A percentile compares a stretch with the other conserved stretches of the same genome.
Conservation (phyloP, 1,284 basidiomycete species). For the Apiotrichum montevideense region DNA sequence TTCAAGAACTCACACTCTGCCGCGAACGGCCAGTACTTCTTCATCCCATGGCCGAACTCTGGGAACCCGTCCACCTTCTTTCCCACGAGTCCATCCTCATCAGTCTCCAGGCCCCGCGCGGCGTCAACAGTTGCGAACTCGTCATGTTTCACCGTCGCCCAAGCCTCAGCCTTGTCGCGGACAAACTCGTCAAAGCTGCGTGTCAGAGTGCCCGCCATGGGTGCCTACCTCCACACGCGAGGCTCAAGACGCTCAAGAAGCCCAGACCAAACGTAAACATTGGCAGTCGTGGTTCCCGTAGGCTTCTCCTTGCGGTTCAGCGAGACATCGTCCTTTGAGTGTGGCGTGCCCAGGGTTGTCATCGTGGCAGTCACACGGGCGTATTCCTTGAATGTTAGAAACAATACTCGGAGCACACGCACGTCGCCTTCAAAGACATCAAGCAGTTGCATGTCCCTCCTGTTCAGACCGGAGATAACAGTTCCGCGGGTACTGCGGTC, state of each 20-base stretch:
- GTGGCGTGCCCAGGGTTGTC: conserved; percentile 48
- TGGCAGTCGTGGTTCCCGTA: conserved; percentile 39
- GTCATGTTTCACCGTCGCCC: conserved; percentile 26
- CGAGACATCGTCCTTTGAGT: conserved; percentile 23
- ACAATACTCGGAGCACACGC: not conserved
- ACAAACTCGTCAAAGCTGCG: conserved; percentile 34
- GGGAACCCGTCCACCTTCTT: conserved; percentile 26
- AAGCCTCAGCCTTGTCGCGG: conserved; percentile 31
- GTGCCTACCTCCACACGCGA: conserved; percentile 65
- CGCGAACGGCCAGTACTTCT: conserved; percentile 57
- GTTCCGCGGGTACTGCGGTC: conserved; percentile 64
- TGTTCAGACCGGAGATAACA: conserved; percentile 60
- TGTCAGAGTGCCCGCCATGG: conserved; percentile 5
- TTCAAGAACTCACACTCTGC: conserved; percentile 46
- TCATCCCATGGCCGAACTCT: conserved; percentile 57
- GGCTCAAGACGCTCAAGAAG: conserved; percentile 55
- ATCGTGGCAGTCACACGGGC: conserved; percentile 54
- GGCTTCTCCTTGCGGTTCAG: conserved; percentile 5
- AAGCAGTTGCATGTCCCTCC: conserved; percentile 55
- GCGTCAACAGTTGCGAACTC: conserved; percentile 34
- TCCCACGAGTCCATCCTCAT: conserved; percentile 24
- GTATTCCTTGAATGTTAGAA: conserved; percentile 58
- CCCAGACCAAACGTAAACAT: conserved; percentile 67
- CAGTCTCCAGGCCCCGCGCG: not conserved
- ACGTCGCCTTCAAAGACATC: conserved; percentile 67